phyloP scores from a whole-genome alignment of 768 basidiomycete genomes.

The Neoboletus magnificus region DNA sequence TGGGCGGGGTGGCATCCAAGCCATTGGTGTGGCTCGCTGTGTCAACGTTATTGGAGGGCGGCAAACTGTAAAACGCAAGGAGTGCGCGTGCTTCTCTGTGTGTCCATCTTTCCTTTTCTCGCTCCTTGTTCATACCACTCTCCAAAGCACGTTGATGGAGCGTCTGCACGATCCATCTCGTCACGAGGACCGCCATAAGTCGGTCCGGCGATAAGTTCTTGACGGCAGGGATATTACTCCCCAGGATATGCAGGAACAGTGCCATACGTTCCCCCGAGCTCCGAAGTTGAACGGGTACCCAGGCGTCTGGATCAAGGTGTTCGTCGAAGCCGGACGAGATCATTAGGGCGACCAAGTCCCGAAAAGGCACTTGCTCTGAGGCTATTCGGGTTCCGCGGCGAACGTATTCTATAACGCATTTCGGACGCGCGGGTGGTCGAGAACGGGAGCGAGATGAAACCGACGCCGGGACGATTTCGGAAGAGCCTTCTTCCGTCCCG shows the following conservation, averaged over 20 bases:
- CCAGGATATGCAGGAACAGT: slow-evolving; percentile 53
- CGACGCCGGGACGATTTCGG: slow-evolving; percentile 28
- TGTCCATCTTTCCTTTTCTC: slow-evolving; percentile 69
- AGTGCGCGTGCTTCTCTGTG: slow-evolving; percentile 57
- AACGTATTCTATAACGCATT: slow-evolving; percentile 51
- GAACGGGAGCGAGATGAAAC: slow-evolving; percentile 34
- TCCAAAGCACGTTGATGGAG: slow-evolving; percentile 52
- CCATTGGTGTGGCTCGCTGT: slow-evolving; percentile 22
- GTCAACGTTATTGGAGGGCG: not conserved
- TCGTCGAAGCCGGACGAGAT: slow-evolving; percentile 33
- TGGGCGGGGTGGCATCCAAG: slow-evolving; percentile 9
- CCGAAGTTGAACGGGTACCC: slow-evolving; percentile 47
- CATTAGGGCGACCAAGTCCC: slow-evolving; percentile 47
- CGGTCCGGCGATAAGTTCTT: slow-evolving; percentile 44
- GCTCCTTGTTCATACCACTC: slow-evolving; percentile 47
- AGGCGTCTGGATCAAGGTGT: slow-evolving; percentile 20
- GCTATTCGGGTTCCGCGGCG: slow-evolving; percentile 67
- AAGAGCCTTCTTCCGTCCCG: slow-evolving; percentile 34
- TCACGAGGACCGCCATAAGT: slow-evolving; percentile 50
- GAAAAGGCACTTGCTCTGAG: slow-evolving; percentile 53
- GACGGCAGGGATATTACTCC: slow-evolving; percentile 51
- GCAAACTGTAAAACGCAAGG: slow-evolving; percentile 45
- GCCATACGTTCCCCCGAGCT: slow-evolving; percentile 50
- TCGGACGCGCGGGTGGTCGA: slow-evolving; percentile 16
- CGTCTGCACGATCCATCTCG: slow-evolving; percentile 59